Evolutionary conservation across 2,329 filamentous ascomycete genomes (phyloP), one percentile per base, ranked within the genome.

Genomic region (Fusarium sp.): DNA sequence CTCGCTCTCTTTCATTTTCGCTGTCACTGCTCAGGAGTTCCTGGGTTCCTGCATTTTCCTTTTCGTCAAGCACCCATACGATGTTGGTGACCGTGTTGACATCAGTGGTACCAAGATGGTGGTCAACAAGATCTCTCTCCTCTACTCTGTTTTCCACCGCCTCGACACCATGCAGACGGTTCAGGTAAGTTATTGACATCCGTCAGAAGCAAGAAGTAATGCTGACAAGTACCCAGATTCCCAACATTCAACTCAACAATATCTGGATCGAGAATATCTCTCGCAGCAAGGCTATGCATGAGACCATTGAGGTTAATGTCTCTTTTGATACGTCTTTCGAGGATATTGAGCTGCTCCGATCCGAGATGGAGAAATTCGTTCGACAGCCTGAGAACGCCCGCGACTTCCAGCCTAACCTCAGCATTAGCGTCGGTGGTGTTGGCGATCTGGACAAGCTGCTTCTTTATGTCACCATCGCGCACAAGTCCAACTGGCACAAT

Each of bases 21-120:
- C 95, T 27, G 93, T 93, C 65, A 98, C 95, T 2, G 92, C 93
- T 5, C 95, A 98, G 83, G 96, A 99, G 83, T 93, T 99, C 73
- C 90, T 99, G n/a, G 96, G 96, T 79, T 98, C 95, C 40, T 98
- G 96, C 86, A 98, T 99, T 79, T 99, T 99, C 86, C 86, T 99
- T 2, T 99, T 99, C 79, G 94, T 98, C 86, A 99, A 99, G 87
- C 96, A 99, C 82, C 96, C 96, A 0, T 98, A 93, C 82, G 96
- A 99, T 81, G 95, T 98, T 24, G 95, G 96, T 70, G 96, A 99
- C 82, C 92, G 96, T 29, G 94, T 98, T 50, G 95, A 98, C 78
- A 93, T 98, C 73, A 85, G 82, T 62, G 87, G 87, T 18, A 88
- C 92, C 74, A 88, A 91, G 76, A 91, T 97, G 76, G 87, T 94